phyloP scores from a whole-genome alignment of 148 eudicot species.

The Diospyros lotus region DNA sequence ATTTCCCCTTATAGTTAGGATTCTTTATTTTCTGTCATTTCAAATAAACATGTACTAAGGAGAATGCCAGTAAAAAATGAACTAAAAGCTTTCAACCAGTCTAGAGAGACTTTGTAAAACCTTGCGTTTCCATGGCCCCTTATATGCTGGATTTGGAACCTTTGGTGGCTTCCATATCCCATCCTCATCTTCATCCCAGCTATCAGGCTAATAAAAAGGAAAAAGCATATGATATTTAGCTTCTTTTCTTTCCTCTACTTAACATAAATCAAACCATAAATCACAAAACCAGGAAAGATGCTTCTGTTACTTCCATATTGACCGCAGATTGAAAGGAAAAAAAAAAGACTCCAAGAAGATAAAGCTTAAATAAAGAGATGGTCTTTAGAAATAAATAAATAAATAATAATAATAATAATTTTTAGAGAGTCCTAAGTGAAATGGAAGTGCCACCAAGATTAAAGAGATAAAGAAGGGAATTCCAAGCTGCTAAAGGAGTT shows the following conservation, averaged over 20 bases:
- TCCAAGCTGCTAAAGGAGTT: too few relatives aligned
- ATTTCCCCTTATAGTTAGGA: constrained; percentile 91
- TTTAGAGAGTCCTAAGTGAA: too few relatives aligned
- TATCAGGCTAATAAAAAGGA: constrained; percentile 50
- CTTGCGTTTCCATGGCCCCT: constrained; percentile 97
- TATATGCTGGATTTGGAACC: constrained; percentile 90
- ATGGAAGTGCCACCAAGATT: too few relatives aligned
- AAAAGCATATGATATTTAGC: neutral
- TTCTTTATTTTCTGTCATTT: constrained; percentile 77
- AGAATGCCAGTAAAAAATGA: constrained; percentile 8
- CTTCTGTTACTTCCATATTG: neutral
- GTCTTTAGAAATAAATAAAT: too few relatives aligned
- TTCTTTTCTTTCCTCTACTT: neutral
- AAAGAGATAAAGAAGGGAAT: too few relatives aligned
- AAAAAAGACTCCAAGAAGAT: neutral
- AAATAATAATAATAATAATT: too few relatives aligned
- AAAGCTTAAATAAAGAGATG: neutral
- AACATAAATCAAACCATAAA: neutral
- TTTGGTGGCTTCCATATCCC: constrained; percentile 85
- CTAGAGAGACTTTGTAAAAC: constrained; percentile 24
- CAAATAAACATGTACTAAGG: constrained; percentile 6
- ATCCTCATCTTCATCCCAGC: constrained; percentile 98
- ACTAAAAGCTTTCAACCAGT: neutral
- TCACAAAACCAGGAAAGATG: neutral
- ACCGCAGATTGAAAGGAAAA: neutral